Evolutionary conservation across 2,329 filamentous ascomycete species (phyloP).

Genomic region (Colletotrichum sidae): DNA sequence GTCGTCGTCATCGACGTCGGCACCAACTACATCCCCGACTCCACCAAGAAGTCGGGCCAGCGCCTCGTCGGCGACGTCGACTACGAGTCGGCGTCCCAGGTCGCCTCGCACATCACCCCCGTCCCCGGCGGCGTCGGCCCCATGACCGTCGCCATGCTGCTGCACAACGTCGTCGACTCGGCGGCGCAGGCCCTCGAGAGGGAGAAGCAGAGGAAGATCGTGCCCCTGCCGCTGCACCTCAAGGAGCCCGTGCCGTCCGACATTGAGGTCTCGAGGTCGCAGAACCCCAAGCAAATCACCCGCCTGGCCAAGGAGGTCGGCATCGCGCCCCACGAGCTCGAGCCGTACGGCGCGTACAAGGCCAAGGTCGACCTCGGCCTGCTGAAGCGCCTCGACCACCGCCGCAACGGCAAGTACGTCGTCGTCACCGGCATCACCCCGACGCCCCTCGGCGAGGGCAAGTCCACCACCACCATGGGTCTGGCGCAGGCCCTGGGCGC

Average conservation of each 20-base stretch:
- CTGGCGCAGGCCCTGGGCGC: slow-evolving; percentile 92
- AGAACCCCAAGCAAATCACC: slow-evolving; percentile 92
- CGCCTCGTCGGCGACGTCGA: slow-evolving; percentile 96
- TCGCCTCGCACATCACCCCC: slow-evolving; percentile 93
- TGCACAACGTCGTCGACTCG: slow-evolving; percentile 94
- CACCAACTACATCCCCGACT: slow-evolving; percentile 93
- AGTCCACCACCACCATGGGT: slow-evolving; percentile 97
- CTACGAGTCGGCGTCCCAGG: slow-evolving; percentile 83
- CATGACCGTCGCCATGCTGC: slow-evolving; percentile 98
- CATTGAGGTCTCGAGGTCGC: slow-evolving; percentile 89
- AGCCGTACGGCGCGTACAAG: slow-evolving; percentile 95
- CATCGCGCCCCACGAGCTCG: slow-evolving; percentile 87
- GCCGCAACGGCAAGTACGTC: slow-evolving; percentile 89
- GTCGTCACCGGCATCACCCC: slow-evolving; percentile 96
- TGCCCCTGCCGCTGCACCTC: slow-evolving; percentile 85
- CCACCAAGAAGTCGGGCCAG: slow-evolving; percentile 90
- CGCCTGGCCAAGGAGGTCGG: slow-evolving; percentile 87
- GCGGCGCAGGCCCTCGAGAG: slow-evolving; percentile 84
- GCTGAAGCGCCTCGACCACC: slow-evolving; percentile 86
- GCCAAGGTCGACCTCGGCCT: slow-evolving; percentile 91
- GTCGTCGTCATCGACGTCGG: slow-evolving; percentile 98
- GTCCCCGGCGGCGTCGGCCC: slow-evolving; percentile 97
- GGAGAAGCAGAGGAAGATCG: slow-evolving; percentile 83
- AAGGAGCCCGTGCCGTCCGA: slow-evolving; percentile 90
- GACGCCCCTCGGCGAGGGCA: slow-evolving; percentile 95